phyloP scores from a whole-genome alignment of 129 eudicot genomes.

The Lactuca sativa region DNA sequence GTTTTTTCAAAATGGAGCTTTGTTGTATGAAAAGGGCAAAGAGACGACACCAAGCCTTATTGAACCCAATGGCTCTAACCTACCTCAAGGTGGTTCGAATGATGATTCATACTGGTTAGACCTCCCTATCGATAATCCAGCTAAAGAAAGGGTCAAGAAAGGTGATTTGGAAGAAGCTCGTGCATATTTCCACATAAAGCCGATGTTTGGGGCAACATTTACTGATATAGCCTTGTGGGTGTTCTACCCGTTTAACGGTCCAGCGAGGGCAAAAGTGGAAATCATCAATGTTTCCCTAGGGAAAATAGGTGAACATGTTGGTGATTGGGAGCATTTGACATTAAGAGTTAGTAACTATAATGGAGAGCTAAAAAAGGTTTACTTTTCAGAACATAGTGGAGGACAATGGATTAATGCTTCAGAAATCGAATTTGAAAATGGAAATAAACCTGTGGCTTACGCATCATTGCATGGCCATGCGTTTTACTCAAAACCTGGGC shows the following conservation, averaged over 20 bases:
- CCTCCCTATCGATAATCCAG: constrained; percentile 43
- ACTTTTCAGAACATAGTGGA: constrained; percentile 59
- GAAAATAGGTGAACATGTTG: constrained; percentile 73
- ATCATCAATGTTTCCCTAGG: constrained; percentile 47
- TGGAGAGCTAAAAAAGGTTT: constrained; percentile 58
- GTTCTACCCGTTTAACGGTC: constrained; percentile 88
- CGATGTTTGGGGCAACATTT: constrained; percentile 68
- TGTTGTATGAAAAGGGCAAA: constrained; percentile 61
- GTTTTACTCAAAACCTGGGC: constrained; percentile 51
- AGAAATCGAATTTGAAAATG: constrained; percentile 45
- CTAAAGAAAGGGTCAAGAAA: constrained; percentile 49
- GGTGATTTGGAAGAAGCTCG: constrained; percentile 47
- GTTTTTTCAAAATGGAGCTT: constrained; percentile 76
- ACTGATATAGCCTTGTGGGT: constrained; percentile 76
- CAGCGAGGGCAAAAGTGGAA: constrained; percentile 59
- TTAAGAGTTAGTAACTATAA: constrained; percentile 69
- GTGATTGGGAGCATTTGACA: constrained; percentile 94
- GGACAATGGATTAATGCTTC: constrained; percentile 54
- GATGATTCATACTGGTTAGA: constrained; percentile 79
- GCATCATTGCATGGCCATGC: constrained; percentile 83
- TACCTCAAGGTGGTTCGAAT: constrained; percentile 76
- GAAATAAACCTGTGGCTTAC: constrained; percentile 58
- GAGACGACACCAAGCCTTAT: constrained; percentile 46
- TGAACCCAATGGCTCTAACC: constrained; percentile 54
- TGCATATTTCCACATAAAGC: constrained; percentile 62